Conservation (phyloP, 2,329 filamentous ascomycete genomes). For the Clarireedia sp. region DNA sequence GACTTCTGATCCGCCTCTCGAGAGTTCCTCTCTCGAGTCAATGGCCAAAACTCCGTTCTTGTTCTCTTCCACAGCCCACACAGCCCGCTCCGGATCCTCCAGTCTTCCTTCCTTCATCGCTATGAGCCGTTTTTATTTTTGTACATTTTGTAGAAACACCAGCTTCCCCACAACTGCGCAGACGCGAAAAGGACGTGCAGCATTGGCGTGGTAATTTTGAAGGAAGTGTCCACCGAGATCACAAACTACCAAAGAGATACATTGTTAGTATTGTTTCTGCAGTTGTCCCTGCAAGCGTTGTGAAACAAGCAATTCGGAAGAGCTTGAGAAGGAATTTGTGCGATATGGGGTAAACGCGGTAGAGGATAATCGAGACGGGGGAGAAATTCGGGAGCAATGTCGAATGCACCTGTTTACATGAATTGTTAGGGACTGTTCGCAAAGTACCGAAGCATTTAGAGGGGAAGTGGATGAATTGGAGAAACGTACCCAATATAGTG, state of each 20-base stretch:
- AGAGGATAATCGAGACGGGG: slow-evolving; percentile 39
- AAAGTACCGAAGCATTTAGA: background rate
- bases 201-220: slow-evolving; percentile 37
- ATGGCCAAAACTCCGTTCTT: too few relatives aligned
- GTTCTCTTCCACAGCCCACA: too few relatives aligned
- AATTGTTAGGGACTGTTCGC: background rate
- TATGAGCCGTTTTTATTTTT: slow-evolving; percentile 8
- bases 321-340: slow-evolving; percentile 34
- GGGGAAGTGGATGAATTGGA: background rate
- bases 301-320: slow-evolving; percentile 32
- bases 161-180: slow-evolving; percentile 36
- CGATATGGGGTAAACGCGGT: slow-evolving; percentile 33
- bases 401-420: slow-evolving; percentile 34
- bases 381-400: slow-evolving; percentile 39
- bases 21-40: too few relatives aligned
- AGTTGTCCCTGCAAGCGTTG: slow-evolving; percentile 33
- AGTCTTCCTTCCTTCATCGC: too few relatives aligned
- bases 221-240: slow-evolving; percentile 35
- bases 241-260: slow-evolving; percentile 36
- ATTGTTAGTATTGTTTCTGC: slow-evolving; percentile 37
- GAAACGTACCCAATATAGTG: slow-evolving; percentile 24
- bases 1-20: too few relatives aligned
- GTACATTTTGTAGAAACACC: slow-evolving; percentile 36
- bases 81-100: too few relatives aligned
- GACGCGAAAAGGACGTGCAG: slow-evolving; percentile 36